These are phyloP conservation scores for Coemansia sp. DNA, from an alignment of 192 early-diverging fungal genomes.

Conservation along the genomic window DNA sequence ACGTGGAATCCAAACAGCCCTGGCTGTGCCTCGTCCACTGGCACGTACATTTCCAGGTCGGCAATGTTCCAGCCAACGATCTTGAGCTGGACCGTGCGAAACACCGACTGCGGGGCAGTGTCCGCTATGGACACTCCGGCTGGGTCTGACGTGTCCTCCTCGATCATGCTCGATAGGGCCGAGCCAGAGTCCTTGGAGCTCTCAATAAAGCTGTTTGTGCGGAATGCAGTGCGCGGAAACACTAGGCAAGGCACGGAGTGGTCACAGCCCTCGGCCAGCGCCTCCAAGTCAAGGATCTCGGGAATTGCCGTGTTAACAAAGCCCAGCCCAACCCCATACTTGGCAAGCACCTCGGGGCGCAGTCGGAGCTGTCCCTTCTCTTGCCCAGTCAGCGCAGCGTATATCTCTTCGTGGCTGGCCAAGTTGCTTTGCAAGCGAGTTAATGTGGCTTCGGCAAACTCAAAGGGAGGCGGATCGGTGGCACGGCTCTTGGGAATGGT, in stretches of 20 bases:
- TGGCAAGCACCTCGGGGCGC: conserved; percentile 32
- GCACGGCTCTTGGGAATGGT: conserved; percentile 26
- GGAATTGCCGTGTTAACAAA: conserved; percentile 35
- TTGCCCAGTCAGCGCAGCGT: conserved; percentile 33
- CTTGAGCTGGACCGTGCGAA: conserved; percentile 54
- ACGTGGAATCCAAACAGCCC: conserved; percentile 68
- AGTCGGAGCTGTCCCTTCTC: conserved; percentile 37
- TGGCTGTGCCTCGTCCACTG: conserved; percentile 46
- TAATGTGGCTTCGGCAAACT: conserved; percentile 31
- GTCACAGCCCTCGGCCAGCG: conserved; percentile 30
- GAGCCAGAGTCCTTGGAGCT: neutral
- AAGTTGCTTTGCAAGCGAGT: conserved; percentile 24
- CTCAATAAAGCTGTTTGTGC: conserved; percentile 54
- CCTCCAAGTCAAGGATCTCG: conserved; percentile 23
- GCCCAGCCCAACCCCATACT: conserved; percentile 54
- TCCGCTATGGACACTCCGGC: neutral
- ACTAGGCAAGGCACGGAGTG: conserved; percentile 38
- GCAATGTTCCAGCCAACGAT: conserved; percentile 39
- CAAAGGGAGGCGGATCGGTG: conserved; percentile 31
- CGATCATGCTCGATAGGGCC: conserved; percentile 21
- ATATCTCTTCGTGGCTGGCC: conserved; percentile 39
- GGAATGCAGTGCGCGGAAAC: conserved; percentile 52
- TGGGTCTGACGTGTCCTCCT: neutral
- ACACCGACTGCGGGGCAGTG: conserved; percentile 1
- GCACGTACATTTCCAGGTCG: conserved; percentile 55